Evolutionary conservation across 2,329 filamentous ascomycete species (phyloP).

Genomic region (Aspergillus sp.): DNA sequence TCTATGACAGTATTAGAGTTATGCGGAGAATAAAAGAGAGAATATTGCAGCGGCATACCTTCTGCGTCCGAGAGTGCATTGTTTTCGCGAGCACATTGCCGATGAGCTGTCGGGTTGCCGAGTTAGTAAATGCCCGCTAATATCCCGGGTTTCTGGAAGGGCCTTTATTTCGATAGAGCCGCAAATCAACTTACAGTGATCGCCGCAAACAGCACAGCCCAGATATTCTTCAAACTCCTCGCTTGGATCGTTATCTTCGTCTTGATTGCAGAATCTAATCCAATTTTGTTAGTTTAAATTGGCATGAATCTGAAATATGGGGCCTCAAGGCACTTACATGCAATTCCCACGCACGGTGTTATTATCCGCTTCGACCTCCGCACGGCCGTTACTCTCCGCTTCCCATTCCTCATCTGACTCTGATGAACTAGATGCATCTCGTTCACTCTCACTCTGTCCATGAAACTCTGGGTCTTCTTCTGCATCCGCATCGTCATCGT

Average conservation of each 20-base stretch:
- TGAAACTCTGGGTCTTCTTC: slow-evolving; percentile 46
- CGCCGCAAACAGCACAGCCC: slow-evolving; percentile 73
- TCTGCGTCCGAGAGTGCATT: slow-evolving; percentile 62
- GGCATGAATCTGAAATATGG: neutral
- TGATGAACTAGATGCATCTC: slow-evolving; percentile 37
- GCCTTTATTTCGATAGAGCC: slow-evolving; percentile 24
- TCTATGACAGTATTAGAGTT: slow-evolving; percentile 40
- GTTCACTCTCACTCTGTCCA: slow-evolving; percentile 39
- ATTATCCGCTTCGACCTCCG: slow-evolving; percentile 19
- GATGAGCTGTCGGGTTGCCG: slow-evolving; percentile 70
- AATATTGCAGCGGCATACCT: slow-evolving; percentile 48
- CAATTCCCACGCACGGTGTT: slow-evolving; percentile 10
- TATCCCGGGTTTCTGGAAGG: slow-evolving; percentile 29
- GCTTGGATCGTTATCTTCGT: slow-evolving; percentile 78
- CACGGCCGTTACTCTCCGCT: slow-evolving; percentile 47
- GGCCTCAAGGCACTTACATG: slow-evolving; percentile 4
- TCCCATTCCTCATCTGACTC: slow-evolving; percentile 58
- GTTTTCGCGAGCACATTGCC: slow-evolving; percentile 79
- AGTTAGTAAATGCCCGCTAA: slow-evolving; percentile 31
- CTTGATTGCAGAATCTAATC: slow-evolving; percentile 74
- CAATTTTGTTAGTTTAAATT: slow-evolving; percentile 27
- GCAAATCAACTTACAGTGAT: slow-evolving; percentile 67
- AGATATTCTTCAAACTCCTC: slow-evolving; percentile 80
- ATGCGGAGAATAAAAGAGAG: neutral
- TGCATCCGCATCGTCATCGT: slow-evolving; percentile 40